Base-by-base conservation (phyloP, 2,329 filamentous ascomycete species). In the Tolypocladium capitatum region DNA sequence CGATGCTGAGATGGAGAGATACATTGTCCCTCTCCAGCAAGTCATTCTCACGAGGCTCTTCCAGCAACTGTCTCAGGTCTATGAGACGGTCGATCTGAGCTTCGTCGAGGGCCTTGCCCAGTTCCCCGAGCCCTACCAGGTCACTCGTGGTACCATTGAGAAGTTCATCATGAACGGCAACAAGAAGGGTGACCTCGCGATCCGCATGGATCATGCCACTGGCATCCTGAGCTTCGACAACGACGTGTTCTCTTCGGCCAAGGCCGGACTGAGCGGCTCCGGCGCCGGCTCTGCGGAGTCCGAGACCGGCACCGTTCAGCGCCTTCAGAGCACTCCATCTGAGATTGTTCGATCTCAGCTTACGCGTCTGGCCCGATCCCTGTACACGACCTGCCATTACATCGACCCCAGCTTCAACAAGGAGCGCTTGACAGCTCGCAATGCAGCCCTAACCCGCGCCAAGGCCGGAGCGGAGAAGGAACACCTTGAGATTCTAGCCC, bases 161-260 rank as follows among this genome's bases (percentile, higher is more conserved):
- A 98, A 97, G 73, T 98, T 98, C 76, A 97, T 98, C 76, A 98
- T 98, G 92, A 98, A 98, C 68, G 92, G 92, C 54, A 97, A 94
- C 79, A 98, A 98, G 81, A 98, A 98, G 80, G 92, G 92, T 49
- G 92, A 98, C 60, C 78, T 98, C 42, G 86, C 92, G 47, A 94
- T 98, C 59, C 89, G 92, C 52, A 88, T 97, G 69, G 87, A 97
- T 63, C 92, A 98, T 64, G 89, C 89, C 52, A 91, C 90, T 47
- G 89, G 92, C 51, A 86, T 96, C 45, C 80, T 98, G 51, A 96
- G 89, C 65, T 98, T 98, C 59, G 92, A 98, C 66, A 94, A 88
- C 47, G 92, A 98, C 66, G 89, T 98, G 55, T 97, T 98, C 75
- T 95, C 92, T 33, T 96, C 92, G 16, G 83, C 90, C 61, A 97